These are phyloP conservation scores for Suhomyces xylopsoci DNA, from an alignment of 805 yeast species.

Conservation along the genomic window DNA sequence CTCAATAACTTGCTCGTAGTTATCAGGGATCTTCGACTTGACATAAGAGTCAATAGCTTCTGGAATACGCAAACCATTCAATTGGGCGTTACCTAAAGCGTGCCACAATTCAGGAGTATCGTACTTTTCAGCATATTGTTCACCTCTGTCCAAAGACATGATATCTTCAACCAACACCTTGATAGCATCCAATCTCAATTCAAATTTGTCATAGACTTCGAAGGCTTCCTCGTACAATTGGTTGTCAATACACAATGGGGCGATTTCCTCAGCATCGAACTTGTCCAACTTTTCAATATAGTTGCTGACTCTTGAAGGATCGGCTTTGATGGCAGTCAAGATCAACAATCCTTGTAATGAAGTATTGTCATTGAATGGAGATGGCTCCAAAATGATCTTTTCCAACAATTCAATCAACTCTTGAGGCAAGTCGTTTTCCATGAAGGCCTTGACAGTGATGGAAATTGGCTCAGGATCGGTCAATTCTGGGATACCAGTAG, in stretches of 20 bases:
- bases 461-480: constrained; percentile 93
- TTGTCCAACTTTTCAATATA: constrained; percentile 88
- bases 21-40: constrained; percentile 86
- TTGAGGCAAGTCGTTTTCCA: constrained; percentile 89
- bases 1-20: constrained; percentile 88
- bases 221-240: constrained; percentile 91
- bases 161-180: constrained; percentile 88
- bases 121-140: constrained; percentile 84
- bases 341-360: constrained; percentile 90
- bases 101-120: constrained; percentile 89
- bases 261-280: constrained; percentile 91
- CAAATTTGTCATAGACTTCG: constrained; percentile 84
- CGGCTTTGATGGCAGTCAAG: constrained; percentile 94
- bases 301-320: constrained; percentile 74
- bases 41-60: constrained; percentile 92
- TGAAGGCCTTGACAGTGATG: constrained; percentile 88
- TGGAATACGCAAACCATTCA: constrained; percentile 86
- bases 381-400: constrained; percentile 94
- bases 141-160: constrained; percentile 93
- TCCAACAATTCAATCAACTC: constrained; percentile 94
- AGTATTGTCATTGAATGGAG: constrained; percentile 93
- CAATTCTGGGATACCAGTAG: constrained; percentile 93
- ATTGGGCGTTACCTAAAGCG: constrained; percentile 92
- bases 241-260: constrained; percentile 85
- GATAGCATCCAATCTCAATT: constrained; percentile 74